Evolutionary conservation across 768 basidiomycete genomes (phyloP).

Genomic region (Tylopilus balloui): DNA sequence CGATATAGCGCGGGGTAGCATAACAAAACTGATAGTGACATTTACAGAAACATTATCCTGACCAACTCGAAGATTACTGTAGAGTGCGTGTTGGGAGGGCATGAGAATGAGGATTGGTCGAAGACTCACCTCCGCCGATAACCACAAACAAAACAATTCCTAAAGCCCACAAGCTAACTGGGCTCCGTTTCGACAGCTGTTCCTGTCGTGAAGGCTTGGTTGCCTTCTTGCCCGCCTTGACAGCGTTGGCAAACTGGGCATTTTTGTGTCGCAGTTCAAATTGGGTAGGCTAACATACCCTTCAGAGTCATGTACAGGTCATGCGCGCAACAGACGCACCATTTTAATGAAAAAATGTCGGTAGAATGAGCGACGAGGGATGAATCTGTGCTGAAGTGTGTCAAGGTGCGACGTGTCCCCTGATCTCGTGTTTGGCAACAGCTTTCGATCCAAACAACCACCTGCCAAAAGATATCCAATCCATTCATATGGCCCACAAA

Average conservation of each 20-base stretch:
- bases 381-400: constrained; percentile 13
- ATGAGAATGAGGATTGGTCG: background rate
- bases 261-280: constrained; percentile 81
- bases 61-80: constrained; percentile 73
- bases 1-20: background rate
- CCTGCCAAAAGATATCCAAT: background rate
- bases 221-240: constrained; percentile 71
- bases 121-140: constrained; percentile 69
- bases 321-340: constrained; percentile 23
- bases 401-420: background rate
- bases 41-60: constrained; percentile 61
- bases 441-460: constrained; percentile 30
- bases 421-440: constrained; percentile 24
- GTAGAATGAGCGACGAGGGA: constrained; percentile 28
- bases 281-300: constrained; percentile 57
- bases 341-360: constrained; percentile 16
- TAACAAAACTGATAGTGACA: background rate
- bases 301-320: background rate
- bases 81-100: constrained; percentile 6
- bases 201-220: constrained; percentile 71
- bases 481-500: constrained; percentile 36
- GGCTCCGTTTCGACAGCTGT: constrained; percentile 63
- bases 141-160: constrained; percentile 74
- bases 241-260: constrained; percentile 72
- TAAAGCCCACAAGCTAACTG: constrained; percentile 71